These are phyloP conservation scores for Boletales sp. DNA, from an alignment of 768 basidiomycete genomes.

Conservation along the genomic window DNA sequence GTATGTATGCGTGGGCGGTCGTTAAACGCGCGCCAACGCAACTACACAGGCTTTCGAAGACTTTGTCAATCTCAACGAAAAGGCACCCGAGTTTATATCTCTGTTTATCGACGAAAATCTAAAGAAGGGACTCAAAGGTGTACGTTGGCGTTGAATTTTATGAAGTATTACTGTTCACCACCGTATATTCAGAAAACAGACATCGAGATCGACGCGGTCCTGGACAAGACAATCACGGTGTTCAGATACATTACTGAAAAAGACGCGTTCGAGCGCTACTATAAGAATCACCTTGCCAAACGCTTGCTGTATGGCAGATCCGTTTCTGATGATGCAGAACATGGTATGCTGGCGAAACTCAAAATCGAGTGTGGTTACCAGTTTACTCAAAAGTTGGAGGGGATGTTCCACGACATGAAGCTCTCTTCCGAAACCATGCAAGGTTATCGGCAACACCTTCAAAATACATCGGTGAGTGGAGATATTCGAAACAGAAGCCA, in stretches of 20 bases:
- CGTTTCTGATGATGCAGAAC: slow-evolving; percentile 96
- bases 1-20: slow-evolving; percentile 38
- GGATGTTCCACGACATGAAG: slow-evolving; percentile 98
- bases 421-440: slow-evolving; percentile 79
- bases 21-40: slow-evolving; percentile 1
- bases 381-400: slow-evolving; percentile 96
- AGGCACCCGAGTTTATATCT: slow-evolving; percentile 92
- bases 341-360: slow-evolving; percentile 94
- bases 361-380: slow-evolving; percentile 95
- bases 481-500: not conserved
- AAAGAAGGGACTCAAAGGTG: slow-evolving; percentile 91
- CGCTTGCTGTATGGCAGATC: slow-evolving; percentile 84
- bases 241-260: slow-evolving; percentile 95
- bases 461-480: slow-evolving; percentile 53
- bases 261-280: slow-evolving; percentile 97
- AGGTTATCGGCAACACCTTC: slow-evolving; percentile 62
- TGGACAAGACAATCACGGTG: slow-evolving; percentile 95
- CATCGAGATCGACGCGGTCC: slow-evolving; percentile 77
- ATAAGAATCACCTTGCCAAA: slow-evolving; percentile 93
- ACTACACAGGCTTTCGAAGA: slow-evolving; percentile 77
- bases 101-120: slow-evolving; percentile 96
- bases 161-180: not conserved
- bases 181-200: slow-evolving; percentile 77
- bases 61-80: slow-evolving; percentile 85
- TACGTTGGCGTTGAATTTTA: slow-evolving; percentile 37